These are phyloP conservation scores for Pontederia crassipes DNA, from an alignment of 176 grass and related monocot genomes.

Conservation along the genomic window DNA sequence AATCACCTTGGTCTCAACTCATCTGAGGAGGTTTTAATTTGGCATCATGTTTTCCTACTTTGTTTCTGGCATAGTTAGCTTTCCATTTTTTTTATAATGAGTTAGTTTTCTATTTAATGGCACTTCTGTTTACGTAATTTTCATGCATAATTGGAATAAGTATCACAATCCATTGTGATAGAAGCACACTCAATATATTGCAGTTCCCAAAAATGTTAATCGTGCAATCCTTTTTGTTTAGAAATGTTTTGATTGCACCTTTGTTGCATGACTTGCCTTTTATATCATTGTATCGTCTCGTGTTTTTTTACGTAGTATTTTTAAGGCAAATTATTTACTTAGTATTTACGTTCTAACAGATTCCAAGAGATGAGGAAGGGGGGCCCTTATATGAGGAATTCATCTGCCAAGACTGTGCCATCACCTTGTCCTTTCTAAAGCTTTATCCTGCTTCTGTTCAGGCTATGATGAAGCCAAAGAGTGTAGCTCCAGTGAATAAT, in stretches of 20 bases:
- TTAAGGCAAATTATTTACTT: not conserved
- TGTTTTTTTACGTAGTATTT: not conserved
- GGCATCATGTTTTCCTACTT: slow-evolving; percentile 1
- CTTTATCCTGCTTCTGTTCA: slow-evolving; percentile 53
- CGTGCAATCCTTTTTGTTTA: too few relatives aligned
- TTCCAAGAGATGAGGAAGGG: slow-evolving; percentile 86
- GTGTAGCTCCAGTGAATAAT: slow-evolving; percentile 21
- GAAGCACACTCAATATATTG: too few relatives aligned
- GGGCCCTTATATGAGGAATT: slow-evolving; percentile 83
- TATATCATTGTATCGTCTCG: not conserved
- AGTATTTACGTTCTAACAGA: slow-evolving; percentile 28
- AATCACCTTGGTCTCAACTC: slow-evolving; percentile 80
- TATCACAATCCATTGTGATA: too few relatives aligned
- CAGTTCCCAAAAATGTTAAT: too few relatives aligned
- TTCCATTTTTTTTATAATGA: not conserved
- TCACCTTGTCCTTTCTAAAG: slow-evolving; percentile 70
- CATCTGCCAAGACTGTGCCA: slow-evolving; percentile 78
- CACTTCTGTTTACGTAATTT: not conserved
- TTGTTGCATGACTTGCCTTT: not conserved
- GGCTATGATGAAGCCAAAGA: slow-evolving; percentile 37
- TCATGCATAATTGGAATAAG: too few relatives aligned
- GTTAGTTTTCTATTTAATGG: not conserved
- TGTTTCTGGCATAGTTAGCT: slow-evolving; percentile 5
- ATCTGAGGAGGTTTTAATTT: slow-evolving; percentile 44
- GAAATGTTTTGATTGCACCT: not conserved